A percentile compares a stretch with the other conserved stretches of the same genome.
These are phyloP conservation scores for Populus tremula DNA, from an alignment of 345 rosid species.

Conservation along the genomic window DNA sequence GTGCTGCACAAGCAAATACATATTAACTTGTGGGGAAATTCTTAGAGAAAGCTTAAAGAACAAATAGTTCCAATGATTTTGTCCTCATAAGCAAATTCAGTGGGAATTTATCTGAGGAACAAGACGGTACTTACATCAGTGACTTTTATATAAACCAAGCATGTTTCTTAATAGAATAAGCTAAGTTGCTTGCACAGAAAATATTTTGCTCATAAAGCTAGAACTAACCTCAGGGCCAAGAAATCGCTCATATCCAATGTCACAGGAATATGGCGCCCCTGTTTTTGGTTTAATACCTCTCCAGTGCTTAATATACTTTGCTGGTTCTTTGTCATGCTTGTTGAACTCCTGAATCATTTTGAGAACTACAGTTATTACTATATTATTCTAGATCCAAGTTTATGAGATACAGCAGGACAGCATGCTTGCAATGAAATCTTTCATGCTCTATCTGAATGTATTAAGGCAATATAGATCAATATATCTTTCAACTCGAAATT, in stretches of 20 bases:
- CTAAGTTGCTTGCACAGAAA: neutral
- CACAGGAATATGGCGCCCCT: constrained; percentile 96
- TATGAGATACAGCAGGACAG: neutral
- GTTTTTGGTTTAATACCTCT: constrained; percentile 93
- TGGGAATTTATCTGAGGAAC: neutral
- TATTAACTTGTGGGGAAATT: neutral
- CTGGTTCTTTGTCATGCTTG: constrained; percentile 95
- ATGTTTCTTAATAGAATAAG: neutral
- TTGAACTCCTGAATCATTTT: constrained; percentile 71
- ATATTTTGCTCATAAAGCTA: constrained; percentile 10
- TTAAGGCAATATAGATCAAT: neutral
- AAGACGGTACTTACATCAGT: constrained; percentile 3
- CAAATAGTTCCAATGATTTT: constrained; percentile 7
- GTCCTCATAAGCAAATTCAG: neutral
- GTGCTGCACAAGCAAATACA: neutral
- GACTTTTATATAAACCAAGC: neutral
- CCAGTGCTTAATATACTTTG: constrained; percentile 86
- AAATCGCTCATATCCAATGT: constrained; percentile 92
- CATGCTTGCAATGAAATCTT: neutral
- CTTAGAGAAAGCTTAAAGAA: neutral
- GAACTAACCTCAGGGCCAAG: constrained; percentile 92
- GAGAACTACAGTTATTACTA: neutral
- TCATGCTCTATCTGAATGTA: neutral
- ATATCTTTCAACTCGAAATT: constrained; percentile 11
- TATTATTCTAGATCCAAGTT: neutral